A percentile compares a stretch with the other conserved stretches of the same genome.
Evolutionary conservation across 2,329 filamentous ascomycete species (phyloP).

Genomic region (Stylonectria norvegica): DNA sequence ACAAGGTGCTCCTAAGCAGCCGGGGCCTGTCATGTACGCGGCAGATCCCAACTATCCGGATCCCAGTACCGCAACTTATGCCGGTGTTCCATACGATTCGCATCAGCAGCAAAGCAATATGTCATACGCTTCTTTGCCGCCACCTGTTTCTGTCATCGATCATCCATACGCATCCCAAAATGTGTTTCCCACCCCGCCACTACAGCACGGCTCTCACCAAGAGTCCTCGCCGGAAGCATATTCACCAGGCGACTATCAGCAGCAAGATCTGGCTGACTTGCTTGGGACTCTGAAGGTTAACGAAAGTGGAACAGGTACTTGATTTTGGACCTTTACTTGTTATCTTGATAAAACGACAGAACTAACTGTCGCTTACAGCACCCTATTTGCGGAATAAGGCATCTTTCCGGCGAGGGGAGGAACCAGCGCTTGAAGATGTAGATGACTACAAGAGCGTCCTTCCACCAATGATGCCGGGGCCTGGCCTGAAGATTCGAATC

Average conservation of each 20-base stretch:
- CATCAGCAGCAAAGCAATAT: constrained; percentile 44
- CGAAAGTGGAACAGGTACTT: constrained; percentile 76
- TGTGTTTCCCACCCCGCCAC: constrained; percentile 53
- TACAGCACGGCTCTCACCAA: constrained; percentile 25
- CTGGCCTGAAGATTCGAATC: constrained; percentile 78
- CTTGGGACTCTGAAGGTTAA: constrained; percentile 85
- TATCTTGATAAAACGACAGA: constrained; percentile 9
- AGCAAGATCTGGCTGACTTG: constrained; percentile 72
- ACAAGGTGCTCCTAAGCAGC: constrained; percentile 39
- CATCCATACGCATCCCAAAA: constrained; percentile 47
- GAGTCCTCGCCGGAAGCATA: constrained; percentile 48
- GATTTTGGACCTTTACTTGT: no score
- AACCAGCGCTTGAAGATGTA: constrained; percentile 64
- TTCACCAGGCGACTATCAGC: constrained; percentile 61
- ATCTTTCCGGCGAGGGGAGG: constrained; percentile 50
- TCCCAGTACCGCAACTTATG: constrained; percentile 42
- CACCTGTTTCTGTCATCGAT: constrained; percentile 49
- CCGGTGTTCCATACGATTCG: constrained; percentile 46
- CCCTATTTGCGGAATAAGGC: constrained; percentile 75
- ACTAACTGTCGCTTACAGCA: constrained; percentile 46
- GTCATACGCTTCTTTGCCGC: constrained; percentile 52
- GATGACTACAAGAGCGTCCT: constrained; percentile 71
- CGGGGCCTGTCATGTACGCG: constrained; percentile 44
- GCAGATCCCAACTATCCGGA: constrained; percentile 49
- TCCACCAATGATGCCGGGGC: constrained; percentile 63